Evolutionary conservation across 176 grass and related monocot genomes (phyloP).

Genomic region (Lolium perenne): DNA sequence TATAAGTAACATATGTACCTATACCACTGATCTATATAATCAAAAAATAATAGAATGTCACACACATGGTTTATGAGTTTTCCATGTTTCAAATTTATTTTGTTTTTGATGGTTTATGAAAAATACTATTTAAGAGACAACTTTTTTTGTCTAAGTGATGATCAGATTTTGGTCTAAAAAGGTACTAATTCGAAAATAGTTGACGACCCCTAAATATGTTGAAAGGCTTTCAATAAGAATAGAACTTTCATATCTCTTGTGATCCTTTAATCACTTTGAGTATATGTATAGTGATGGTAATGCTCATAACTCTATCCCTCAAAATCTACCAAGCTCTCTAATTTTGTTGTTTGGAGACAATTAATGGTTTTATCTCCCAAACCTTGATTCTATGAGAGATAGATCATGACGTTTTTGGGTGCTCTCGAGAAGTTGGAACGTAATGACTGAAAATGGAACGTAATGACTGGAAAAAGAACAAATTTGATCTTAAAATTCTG

Average conservation of each 20-base stretch:
- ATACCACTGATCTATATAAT: background rate
- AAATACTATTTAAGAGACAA: background rate
- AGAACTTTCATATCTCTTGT: background rate
- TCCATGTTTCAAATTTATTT: too few species aligned
- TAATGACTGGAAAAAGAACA: too few species aligned
- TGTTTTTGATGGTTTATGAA: too few species aligned
- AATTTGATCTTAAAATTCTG: too few species aligned
- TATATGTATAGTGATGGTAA: background rate
- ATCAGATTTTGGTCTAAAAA: background rate
- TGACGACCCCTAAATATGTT: background rate
- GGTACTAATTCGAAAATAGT: background rate
- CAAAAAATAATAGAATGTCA: background rate
- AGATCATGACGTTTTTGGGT: too few species aligned
- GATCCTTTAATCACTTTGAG: background rate
- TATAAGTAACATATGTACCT: too few species aligned
- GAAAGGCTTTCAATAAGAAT: background rate
- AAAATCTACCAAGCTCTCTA: background rate
- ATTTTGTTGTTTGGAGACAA: too few species aligned
- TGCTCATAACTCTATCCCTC: background rate
- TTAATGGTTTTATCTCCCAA: too few species aligned
- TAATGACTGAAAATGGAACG: too few species aligned
- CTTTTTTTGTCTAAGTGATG: background rate
- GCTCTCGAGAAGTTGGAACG: too few species aligned
- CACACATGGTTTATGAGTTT: background rate
- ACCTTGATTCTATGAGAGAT: too few species aligned